Evolutionary conservation across 805 yeast species (phyloP).

Genomic region (Lachancea waltii): DNA sequence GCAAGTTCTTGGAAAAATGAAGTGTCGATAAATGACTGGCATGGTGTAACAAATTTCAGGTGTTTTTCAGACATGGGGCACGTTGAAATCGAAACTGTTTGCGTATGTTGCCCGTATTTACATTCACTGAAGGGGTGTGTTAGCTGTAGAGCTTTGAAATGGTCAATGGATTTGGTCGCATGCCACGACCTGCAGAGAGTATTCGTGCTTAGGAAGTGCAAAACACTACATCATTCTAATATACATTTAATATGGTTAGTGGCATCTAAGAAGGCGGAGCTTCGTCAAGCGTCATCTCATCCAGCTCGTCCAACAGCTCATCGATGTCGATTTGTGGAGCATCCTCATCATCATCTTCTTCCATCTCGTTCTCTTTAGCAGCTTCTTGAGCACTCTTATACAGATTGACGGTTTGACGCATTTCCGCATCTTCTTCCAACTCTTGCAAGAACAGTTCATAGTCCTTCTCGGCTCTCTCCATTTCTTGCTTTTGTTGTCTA

Average conservation of each 20-base stretch:
- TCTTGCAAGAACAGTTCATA: conserved; percentile 95
- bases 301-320: conserved; percentile 90
- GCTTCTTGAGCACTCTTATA: conserved; percentile 53
- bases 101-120: too few relatives aligned
- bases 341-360: conserved; percentile 62
- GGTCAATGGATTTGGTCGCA: too few relatives aligned
- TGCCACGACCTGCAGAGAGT: too few relatives aligned
- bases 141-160: too few relatives aligned
- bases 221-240: too few relatives aligned
- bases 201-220: too few relatives aligned
- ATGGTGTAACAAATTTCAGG: conserved; percentile 36
- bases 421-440: conserved; percentile 92
- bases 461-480: conserved; percentile 88
- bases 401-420: conserved; percentile 83
- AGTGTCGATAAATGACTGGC: conserved; percentile 75
- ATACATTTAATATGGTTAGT: too few relatives aligned
- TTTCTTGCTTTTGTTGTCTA: conserved; percentile 79
- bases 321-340: conserved; percentile 87
- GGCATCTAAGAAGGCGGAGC: conserved; percentile 11
- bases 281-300: conserved; percentile 82
- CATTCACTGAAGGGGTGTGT: too few relatives aligned
- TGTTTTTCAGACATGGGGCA: conserved; percentile 10
- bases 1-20: conserved; percentile 78
- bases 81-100: too few relatives aligned
- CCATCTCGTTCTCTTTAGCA: conserved; percentile 37